Percentiles rank a stretch among this genome's conserved stretches.
phyloP scores from a whole-genome alignment of 129 eudicot genomes.

The Tagetes erecta region DNA sequence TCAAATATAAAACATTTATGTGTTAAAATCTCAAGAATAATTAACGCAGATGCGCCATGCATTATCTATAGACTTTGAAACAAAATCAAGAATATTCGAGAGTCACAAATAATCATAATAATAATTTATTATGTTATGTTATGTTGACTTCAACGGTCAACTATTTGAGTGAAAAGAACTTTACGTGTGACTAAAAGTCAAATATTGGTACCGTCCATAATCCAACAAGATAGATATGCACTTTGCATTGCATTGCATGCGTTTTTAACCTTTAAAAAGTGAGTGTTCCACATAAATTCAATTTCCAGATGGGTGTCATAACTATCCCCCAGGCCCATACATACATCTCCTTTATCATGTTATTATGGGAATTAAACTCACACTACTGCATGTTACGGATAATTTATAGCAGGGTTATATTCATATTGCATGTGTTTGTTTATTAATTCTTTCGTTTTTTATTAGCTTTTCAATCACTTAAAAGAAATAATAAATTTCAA shows the following conservation, averaged over 20 bases:
- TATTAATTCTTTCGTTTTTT: no score
- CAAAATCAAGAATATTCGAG: background rate
- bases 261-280: constrained; percentile 6
- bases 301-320: constrained; percentile 21
- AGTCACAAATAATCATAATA: background rate
- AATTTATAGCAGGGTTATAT: no score
- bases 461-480: no score
- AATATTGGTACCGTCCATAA: constrained; percentile 40
- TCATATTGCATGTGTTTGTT: no score
- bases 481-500: no score
- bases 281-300: constrained; percentile 10
- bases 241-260: constrained; percentile 16
- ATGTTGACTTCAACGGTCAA: constrained; percentile 7
- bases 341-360: background rate
- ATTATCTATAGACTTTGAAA: background rate
- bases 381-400: no score
- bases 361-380: no score
- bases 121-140: background rate
- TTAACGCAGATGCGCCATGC: background rate
- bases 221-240: constrained; percentile 12
- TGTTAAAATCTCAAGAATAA: background rate
- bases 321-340: constrained; percentile 7
- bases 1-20: background rate
- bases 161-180: constrained; percentile 19
- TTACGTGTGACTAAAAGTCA: constrained; percentile 16